Base-by-base conservation (phyloP, 352 stramenopile genomes). In the Hyphochytrium catenoides region DNA sequence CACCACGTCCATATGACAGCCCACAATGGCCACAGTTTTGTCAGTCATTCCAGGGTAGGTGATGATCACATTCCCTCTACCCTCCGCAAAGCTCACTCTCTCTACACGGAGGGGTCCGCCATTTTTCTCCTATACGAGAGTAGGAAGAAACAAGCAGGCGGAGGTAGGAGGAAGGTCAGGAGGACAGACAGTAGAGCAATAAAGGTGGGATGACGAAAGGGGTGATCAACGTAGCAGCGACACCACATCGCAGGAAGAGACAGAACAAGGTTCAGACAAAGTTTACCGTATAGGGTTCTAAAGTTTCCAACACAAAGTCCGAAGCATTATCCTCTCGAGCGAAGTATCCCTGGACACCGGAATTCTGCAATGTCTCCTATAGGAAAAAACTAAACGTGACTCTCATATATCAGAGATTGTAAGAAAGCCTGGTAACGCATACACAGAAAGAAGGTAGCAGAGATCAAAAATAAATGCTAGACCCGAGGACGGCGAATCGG, bases 1-100 rank as follows among this genome's bases (percentile, higher is more conserved):
- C 25, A 92, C 77, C 16, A 92, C 77, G 44, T 93, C 78, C 58
- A 93, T 57, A 52, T 92, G 77, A 32, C 63, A 68, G 2, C 74
- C 76, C 3, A 91, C 66, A 23, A 91, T 74, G 16, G 68, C 71
- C 23, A 86, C 43, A 18, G 74, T 88, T 43, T 75, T 68, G n/a
- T 22, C 19, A 32, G 26, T 28, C 1, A 36, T 44, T 12, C 54
- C 51, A 21, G 66, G 56, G 36, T 90, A 92, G 46, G 74, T 85
- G 41, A 93, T 72, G 49, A 92, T 86, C 31, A 92, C 53, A 36
- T 93, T 90, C 39, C 76, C 74, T 27, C 78, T 62, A 18, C 65
- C 67, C 2, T 62, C 36, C 22, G 74, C 68, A 46, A 84, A 91
- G 44, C 69, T 67, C 26, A 86, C 53, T 22, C 71, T 57, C 51